Evolutionary conservation across 1,139 yeast species (phyloP).

Genomic region (Hyphopichia wangnamkhiaoensis): DNA sequence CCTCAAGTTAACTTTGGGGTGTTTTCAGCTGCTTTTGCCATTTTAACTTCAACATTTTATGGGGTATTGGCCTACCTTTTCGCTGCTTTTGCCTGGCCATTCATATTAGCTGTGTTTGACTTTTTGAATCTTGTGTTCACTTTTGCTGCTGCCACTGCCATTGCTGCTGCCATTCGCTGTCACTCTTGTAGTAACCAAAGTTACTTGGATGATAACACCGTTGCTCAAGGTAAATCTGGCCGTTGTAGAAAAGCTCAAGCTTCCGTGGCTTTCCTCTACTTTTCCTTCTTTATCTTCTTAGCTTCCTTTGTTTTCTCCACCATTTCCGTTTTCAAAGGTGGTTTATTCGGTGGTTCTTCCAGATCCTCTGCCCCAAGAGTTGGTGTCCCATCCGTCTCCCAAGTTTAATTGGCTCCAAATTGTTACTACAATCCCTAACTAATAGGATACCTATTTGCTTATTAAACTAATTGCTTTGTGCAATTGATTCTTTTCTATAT

Average conservation of each 20-base stretch:
- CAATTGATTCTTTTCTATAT: too few species aligned
- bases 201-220: conserved; percentile 64
- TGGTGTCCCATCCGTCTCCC: conserved; percentile 88
- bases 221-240: conserved; percentile 71
- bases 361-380: conserved; percentile 57
- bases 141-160: conserved; percentile 90
- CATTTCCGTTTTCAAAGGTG: conserved; percentile 62
- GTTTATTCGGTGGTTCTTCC: conserved; percentile 66
- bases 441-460: too few species aligned
- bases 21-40: conserved; percentile 83
- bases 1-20: conserved; percentile 88
- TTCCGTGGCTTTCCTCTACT: conserved; percentile 84
- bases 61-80: conserved; percentile 79
- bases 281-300: conserved; percentile 75
- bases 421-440: too few species aligned
- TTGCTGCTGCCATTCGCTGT: conserved; percentile 84
- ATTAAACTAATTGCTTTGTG: neutral
- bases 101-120: conserved; percentile 71
- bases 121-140: conserved; percentile 88
- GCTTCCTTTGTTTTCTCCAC: conserved; percentile 66
- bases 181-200: conserved; percentile 78
- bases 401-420: conserved; percentile 58
- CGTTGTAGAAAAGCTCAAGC: conserved; percentile 98
- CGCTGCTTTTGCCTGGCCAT: conserved; percentile 84
- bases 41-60: conserved; percentile 77